These are phyloP conservation scores for Zymoseptoria brevis DNA, from an alignment of 2,329 filamentous ascomycete genomes.

Conservation along the genomic window DNA sequence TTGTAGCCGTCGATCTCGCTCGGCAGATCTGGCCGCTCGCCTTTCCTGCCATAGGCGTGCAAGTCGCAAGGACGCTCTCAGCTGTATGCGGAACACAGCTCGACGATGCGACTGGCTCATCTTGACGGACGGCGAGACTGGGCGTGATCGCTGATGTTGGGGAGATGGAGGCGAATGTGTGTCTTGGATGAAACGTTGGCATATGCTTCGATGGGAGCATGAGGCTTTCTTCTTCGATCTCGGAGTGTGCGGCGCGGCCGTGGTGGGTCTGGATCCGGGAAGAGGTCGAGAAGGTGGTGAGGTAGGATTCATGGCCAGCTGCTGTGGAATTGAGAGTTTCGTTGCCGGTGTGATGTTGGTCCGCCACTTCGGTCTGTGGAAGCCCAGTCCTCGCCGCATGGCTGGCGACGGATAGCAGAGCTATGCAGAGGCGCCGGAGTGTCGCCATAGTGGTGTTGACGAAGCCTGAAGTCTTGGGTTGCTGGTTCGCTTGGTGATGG, in stretches of 20 bases:
- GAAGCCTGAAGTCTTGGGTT: background rate
- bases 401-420: background rate
- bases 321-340: background rate
- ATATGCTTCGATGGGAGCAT: background rate
- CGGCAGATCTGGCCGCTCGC: background rate
- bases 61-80: background rate
- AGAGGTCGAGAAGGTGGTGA: background rate
- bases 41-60: background rate
- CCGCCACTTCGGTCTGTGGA: background rate
- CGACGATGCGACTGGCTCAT: background rate
- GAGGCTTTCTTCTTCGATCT: background rate
- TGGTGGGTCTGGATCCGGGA: background rate
- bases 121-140: background rate
- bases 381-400: background rate
- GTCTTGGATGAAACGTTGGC: background rate
- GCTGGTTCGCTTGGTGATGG: background rate
- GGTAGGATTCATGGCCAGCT: background rate
- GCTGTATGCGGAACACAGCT: background rate
- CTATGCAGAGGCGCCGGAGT: background rate
- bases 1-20: constrained; percentile 1
- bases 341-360: background rate
- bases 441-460: background rate
- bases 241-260: too few relatives aligned
- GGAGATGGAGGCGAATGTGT: background rate
- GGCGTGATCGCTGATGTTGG: background rate